Evolutionary conservation across 2,329 filamentous ascomycete genomes (phyloP), one percentile per base, ranked within the genome.

Genomic region (Penicillium polonicum): DNA sequence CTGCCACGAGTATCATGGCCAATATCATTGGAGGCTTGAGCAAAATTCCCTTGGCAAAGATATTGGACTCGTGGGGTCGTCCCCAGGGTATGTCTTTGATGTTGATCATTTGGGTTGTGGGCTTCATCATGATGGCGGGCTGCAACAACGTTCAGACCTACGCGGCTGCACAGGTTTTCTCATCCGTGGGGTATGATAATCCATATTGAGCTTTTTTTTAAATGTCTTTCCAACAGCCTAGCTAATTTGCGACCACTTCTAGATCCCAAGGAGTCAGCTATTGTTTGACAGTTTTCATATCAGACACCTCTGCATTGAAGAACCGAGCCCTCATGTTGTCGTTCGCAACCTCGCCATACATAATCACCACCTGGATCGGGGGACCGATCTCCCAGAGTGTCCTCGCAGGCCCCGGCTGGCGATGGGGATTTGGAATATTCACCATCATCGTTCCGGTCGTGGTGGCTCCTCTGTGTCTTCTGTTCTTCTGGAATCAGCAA

Each of bases 91-190:
- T 62, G 48, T 31, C 21, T 35, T 48, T 62, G 21, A 57, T 49
- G 31, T 12, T 60, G 12, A n/a, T 46, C 19, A 55, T 55, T 15
- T 48, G 66, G 63, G 54, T 59, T 21, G 44, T 62, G 17, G 80
- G 81, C 9, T 74, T 87, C 25, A 76, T 86, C 60, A 80, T 89
- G 75, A 87, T 87, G 75, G 87, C 87, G 1, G 78, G 75, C 2
- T 88, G 84, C 70, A 74, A 79, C 2, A 83, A 83, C 59, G 80
- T 88, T 12, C 73, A 84, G 63, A 84, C 81, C 0, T 89, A 87
- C 68, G 82, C 83, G 31, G 85, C 85, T 2, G 85, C 84, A 2
- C 80, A 79, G 61, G 83, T 87, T 2, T 83, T 89, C 58, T 88
- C 85, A 67, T 80, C 79, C 66, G 79, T 86, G 27, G 86, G 86